Evolutionary conservation across 169 alveolate species (phyloP).

Genomic region (Plasmodium ovale): DNA sequence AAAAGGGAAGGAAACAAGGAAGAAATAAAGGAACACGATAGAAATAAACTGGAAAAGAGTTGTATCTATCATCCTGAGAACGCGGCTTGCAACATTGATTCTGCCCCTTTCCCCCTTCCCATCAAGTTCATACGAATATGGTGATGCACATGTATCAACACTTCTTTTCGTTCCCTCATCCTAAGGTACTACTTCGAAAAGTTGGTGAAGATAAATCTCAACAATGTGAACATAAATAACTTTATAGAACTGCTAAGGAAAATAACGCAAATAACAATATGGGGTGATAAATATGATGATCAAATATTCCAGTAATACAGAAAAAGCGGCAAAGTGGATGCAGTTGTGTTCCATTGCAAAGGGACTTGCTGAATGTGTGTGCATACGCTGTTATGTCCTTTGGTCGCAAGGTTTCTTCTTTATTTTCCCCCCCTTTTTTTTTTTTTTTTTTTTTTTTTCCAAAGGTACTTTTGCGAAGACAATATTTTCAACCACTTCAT

Average conservation of each 20-base stretch:
- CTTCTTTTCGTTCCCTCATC: background rate
- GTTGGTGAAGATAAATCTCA: conserved; percentile 51
- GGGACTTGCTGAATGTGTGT: background rate
- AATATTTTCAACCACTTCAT: conserved; percentile 57
- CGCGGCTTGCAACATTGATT: background rate
- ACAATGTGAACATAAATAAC: conserved; percentile 53
- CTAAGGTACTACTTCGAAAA: conserved; percentile 59
- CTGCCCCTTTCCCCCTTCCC: background rate
- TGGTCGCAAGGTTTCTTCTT: background rate
- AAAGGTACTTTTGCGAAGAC: conserved; percentile 68
- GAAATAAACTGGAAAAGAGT: too few relatives aligned
- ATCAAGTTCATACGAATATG: background rate
- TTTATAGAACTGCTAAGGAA: conserved; percentile 52
- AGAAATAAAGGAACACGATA: background rate
- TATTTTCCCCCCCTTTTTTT: background rate
- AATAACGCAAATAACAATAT: conserved; percentile 72
- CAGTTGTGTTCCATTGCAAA: too few relatives aligned
- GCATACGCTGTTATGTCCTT: background rate
- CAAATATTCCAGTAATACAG: conserved; percentile 57
- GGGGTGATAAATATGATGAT: conserved; percentile 74
- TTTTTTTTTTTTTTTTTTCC: background rate
- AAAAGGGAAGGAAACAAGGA: background rate
- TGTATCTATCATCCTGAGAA: background rate
- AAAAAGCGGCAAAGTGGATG: background rate
- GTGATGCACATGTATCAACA: background rate